These are phyloP conservation scores for Colletotrichum limetticola DNA, from an alignment of 2,329 filamentous ascomycete genomes.

Conservation along the genomic window DNA sequence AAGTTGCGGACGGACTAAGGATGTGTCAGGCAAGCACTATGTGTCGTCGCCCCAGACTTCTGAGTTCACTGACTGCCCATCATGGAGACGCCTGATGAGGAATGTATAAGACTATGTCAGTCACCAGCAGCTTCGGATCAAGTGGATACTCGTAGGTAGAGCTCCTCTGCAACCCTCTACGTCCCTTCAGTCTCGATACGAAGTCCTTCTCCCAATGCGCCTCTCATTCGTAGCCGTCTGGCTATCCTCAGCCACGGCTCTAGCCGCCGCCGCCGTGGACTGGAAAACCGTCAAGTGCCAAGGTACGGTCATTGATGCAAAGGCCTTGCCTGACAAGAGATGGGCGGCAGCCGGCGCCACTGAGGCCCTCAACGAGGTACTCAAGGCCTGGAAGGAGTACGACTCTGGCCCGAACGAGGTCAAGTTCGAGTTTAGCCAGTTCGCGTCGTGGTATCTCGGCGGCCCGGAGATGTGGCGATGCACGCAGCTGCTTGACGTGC, in stretches of 20 bases:
- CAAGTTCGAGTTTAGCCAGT: conserved; percentile 26
- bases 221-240: too few relatives aligned
- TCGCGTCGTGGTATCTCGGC: conserved; percentile 10
- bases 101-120: too few relatives aligned
- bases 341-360: conserved; percentile 16
- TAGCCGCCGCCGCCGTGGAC: neutral
- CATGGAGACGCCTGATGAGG: too few relatives aligned
- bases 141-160: too few relatives aligned
- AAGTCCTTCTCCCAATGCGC: neutral
- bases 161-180: too few relatives aligned
- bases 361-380: neutral
- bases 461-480: conserved; percentile 18
- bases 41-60: too few relatives aligned
- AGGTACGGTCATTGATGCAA: neutral
- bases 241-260: too few relatives aligned
- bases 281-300: conserved; percentile 5
- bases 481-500: conserved; percentile 14
- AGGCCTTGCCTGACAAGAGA: conserved; percentile 1
- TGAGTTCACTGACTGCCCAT: too few relatives aligned
- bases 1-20: too few relatives aligned
- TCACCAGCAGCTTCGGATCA: too few relatives aligned
- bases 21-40: too few relatives aligned
- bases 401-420: neutral
- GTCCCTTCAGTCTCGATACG: too few relatives aligned
- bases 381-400: conserved; percentile 10